Conservation (phyloP, 73 alveolate species). For the Uronychia setigera region DNA sequence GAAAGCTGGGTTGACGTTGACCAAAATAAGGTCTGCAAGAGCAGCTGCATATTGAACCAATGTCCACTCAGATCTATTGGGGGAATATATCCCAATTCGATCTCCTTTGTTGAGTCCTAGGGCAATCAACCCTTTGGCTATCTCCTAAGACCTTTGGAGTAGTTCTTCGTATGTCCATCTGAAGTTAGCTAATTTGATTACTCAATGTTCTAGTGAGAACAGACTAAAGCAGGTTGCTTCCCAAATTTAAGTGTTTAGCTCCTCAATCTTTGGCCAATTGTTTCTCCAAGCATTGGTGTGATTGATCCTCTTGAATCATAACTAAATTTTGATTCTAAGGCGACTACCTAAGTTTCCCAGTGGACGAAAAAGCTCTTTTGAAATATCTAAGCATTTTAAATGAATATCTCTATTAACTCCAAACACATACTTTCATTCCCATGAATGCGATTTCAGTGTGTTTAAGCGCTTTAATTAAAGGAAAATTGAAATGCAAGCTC, state of each 20-base stretch:
- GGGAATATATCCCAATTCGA: slow-evolving; percentile 87
- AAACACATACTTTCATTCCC: no score
- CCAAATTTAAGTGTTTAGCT: no score
- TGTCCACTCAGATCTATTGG: slow-evolving; percentile 83
- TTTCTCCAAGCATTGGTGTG: slow-evolving; percentile 8
- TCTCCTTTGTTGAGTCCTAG: slow-evolving; percentile 82
- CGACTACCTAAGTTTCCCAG: no score
- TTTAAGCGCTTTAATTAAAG: no score
- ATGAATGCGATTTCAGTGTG: no score
- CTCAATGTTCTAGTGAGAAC: slow-evolving; percentile 54
- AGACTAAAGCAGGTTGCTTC: slow-evolving; percentile 62
- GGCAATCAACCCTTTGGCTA: slow-evolving; percentile 83
- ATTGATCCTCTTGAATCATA: neutral
- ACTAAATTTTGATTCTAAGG: no score
- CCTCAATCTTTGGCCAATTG: no score
- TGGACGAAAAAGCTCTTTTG: no score
- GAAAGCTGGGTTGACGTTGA: slow-evolving; percentile 90
- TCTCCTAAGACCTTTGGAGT: slow-evolving; percentile 52
- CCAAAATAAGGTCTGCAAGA: slow-evolving; percentile 64
- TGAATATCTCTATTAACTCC: no score
- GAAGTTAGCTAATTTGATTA: slow-evolving; percentile 17
- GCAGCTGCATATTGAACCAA: slow-evolving; percentile 79
- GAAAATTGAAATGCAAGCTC: no score
- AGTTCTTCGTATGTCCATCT: slow-evolving; percentile 68
- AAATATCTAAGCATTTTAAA: no score